A percentile compares a stretch with the other conserved stretches of the same genome.
These are phyloP conservation scores for Arthonia radiata DNA, from an alignment of 495 filamentous ascomycete genomes.

Conservation along the genomic window DNA sequence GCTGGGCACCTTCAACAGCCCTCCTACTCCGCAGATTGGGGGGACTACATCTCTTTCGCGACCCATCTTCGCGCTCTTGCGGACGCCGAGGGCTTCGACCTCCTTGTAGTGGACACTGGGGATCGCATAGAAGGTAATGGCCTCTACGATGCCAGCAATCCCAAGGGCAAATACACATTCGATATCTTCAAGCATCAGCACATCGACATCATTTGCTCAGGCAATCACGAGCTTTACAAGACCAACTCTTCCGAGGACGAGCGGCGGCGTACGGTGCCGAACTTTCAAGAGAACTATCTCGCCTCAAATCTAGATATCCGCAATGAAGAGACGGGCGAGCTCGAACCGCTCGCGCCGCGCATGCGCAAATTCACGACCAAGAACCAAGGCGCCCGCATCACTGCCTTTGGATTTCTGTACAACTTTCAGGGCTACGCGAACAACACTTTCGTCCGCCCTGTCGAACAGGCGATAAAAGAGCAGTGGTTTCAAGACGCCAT, in stretches of 20 bases:
- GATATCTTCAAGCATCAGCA: constrained; percentile 62
- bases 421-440: constrained; percentile 74
- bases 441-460: constrained; percentile 62
- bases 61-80: constrained; percentile 54
- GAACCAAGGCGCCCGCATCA: constrained; percentile 56
- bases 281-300: constrained; percentile 50
- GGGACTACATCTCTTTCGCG: constrained; percentile 89
- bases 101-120: constrained; percentile 80
- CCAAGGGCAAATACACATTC: constrained; percentile 68
- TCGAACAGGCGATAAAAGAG: constrained; percentile 55
- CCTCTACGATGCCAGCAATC: constrained; percentile 73
- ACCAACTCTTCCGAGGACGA: constrained; percentile 49
- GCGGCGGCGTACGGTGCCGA: constrained; percentile 49
- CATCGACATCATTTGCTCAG: constrained; percentile 66
- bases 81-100: constrained; percentile 51
- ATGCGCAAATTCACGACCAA: constrained; percentile 76
- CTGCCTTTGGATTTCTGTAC: constrained; percentile 84
- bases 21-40: constrained; percentile 76
- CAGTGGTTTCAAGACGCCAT: constrained; percentile 80
- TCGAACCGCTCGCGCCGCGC: constrained; percentile 53
- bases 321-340: constrained; percentile 37
- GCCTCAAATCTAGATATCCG: constrained; percentile 86
- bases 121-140: constrained; percentile 91
- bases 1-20: constrained; percentile 76
- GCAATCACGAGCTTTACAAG: constrained; percentile 92